Base-by-base conservation (phyloP, 352 stramenopile genomes). In the Phytophthora tubulina region DNA sequence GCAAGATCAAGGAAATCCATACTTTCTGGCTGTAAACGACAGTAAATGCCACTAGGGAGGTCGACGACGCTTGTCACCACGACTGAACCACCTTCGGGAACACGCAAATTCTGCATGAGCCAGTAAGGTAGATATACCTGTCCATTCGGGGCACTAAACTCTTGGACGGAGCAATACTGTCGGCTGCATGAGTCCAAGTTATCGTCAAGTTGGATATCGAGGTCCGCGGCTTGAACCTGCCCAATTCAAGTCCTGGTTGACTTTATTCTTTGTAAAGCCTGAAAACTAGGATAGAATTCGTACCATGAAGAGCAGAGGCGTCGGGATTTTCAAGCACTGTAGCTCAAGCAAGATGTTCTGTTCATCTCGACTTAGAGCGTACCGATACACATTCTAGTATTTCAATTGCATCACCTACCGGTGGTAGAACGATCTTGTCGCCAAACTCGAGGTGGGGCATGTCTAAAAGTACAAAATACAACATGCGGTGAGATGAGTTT, bases 61-160 rank as follows among this genome's bases (percentile, higher is more conserved):
- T 79, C 54, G 4, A 49, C 8, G 3, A 78, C 58, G 21, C 72
- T 88, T 2, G 72, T 79, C 9, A 89, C 50, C n/a, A 78, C 59
- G 8, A 89, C 70, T 8, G 64, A 63, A 0, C 51, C 71, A 6
- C 81, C 84, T 73, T 90, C 84, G 0, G 60, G 35, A 27, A 88
- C 60, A 3, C 73, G 21, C 6, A 90, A 67, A 53, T 82, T 85
- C 56, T 90, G 80, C 84, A 92, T 92, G 35, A 92, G 87, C 84
- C 84, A 92, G 57, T 88, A 89, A 1, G 84, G 84, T 15, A 89
- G 74, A 45, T 85, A 92, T 14, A 79, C 76, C 49, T 89, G 73
- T 2, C 76, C 82, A 31, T 81, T 65, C 2, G 82, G 77, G 30
- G 84, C 76, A 55, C 82, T 90, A 58, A 92, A 92, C 44, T 92